These are phyloP conservation scores for Linaria vulgaris DNA, from an alignment of 257 asterid species.

Conservation along the genomic window DNA sequence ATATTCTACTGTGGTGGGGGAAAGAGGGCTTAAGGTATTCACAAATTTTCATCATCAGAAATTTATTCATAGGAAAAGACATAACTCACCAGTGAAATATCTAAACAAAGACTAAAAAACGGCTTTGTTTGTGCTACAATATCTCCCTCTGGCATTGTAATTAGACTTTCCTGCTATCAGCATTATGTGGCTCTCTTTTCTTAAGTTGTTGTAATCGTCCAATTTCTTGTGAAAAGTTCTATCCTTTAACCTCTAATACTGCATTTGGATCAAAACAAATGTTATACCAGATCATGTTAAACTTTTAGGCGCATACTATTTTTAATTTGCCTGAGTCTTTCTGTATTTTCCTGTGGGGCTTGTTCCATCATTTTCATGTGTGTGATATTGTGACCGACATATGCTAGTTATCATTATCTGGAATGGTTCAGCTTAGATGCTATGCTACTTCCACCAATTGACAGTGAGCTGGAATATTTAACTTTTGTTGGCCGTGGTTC, in stretches of 20 bases:
- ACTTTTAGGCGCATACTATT: background rate
- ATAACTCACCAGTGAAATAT: background rate
- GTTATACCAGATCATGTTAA: slow-evolving; percentile 2
- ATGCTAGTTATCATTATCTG: background rate
- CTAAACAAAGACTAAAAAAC: background rate
- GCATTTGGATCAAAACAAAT: background rate
- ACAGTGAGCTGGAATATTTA: slow-evolving; percentile 1
- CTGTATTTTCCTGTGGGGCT: background rate
- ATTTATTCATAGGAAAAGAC: background rate
- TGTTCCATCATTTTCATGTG: background rate
- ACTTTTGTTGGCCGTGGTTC: slow-evolving; percentile 18
- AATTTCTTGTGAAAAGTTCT: slow-evolving; percentile 5
- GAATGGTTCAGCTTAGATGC: background rate
- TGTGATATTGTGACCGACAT: slow-evolving; percentile 1
- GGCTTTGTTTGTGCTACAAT: too few relatives aligned
- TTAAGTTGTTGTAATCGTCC: too few relatives aligned
- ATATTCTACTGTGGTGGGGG: slow-evolving; percentile 89
- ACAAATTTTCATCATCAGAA: slow-evolving; percentile 7
- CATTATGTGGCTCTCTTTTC: too few relatives aligned
- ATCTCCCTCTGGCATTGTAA: background rate
- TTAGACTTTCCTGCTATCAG: background rate
- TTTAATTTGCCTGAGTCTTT: slow-evolving; percentile 15
- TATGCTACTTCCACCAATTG: background rate
- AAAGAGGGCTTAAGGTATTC: slow-evolving; percentile 96
- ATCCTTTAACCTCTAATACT: background rate